Evolutionary conservation across 306 rosid species (phyloP).

Genomic region (Cyamopsis tetragonoloba): DNA sequence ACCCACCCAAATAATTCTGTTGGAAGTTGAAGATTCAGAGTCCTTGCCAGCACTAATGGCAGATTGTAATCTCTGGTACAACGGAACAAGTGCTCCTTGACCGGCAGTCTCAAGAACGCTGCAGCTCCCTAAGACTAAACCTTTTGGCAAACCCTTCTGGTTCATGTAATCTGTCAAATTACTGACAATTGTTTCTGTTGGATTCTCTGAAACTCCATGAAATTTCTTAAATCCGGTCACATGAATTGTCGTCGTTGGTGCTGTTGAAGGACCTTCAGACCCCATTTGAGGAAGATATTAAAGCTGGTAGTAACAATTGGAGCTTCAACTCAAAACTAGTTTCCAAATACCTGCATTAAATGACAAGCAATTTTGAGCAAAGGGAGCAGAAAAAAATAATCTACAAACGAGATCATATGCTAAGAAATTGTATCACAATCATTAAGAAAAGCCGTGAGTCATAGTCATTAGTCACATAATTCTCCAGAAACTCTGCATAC

Average conservation of each 20-base stretch:
- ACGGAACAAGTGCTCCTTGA: constrained; percentile 54
- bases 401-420: neutral
- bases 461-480: too few species aligned
- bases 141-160: constrained; percentile 69
- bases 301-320: constrained; percentile 5
- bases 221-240: constrained; percentile 84
- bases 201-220: constrained; percentile 88
- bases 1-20: constrained; percentile 71
- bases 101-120: constrained; percentile 85
- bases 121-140: constrained; percentile 65
- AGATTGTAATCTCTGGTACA: constrained; percentile 57
- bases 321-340: constrained; percentile 32
- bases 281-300: constrained; percentile 53
- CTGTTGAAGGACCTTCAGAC: constrained; percentile 75
- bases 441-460: too few species aligned
- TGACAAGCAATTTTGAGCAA: constrained; percentile 11
- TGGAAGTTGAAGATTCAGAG: constrained; percentile 43
- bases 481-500: too few species aligned
- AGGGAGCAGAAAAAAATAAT: neutral
- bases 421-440: neutral
- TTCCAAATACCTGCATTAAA: constrained; percentile 42
- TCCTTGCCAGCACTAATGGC: constrained; percentile 40
- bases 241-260: constrained; percentile 55
- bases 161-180: constrained; percentile 53
- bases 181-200: constrained; percentile 63